A percentile compares a stretch with the other conserved stretches of the same genome.
Conservation (phyloP, 108 stramenopile genomes). For the Aurantiochytrium sp. region DNA sequence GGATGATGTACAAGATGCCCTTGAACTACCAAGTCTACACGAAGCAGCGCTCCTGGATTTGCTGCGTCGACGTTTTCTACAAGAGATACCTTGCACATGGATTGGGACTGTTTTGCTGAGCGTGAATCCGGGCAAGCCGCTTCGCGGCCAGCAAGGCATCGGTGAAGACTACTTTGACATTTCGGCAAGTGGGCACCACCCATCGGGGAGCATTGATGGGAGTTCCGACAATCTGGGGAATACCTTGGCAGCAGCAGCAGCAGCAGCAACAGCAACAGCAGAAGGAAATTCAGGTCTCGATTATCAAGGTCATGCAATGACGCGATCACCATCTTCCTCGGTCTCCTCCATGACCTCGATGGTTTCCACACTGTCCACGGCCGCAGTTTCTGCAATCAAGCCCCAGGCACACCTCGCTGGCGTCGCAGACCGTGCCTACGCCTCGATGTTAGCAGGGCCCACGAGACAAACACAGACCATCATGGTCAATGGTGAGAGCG, state of each 20-base stretch:
- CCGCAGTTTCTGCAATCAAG: too few species aligned
- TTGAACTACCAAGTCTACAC: not conserved
- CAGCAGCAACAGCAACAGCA: too few species aligned
- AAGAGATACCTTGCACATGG: not conserved
- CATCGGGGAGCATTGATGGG: too few species aligned
- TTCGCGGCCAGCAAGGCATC: not conserved
- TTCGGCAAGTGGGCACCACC: not conserved
- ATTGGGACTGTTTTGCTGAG: not conserved
- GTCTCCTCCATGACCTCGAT: too few species aligned
- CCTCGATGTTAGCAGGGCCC: constrained; percentile 67
- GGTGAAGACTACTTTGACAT: not conserved
- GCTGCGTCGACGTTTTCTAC: not conserved
- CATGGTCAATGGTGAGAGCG: constrained; percentile 82
- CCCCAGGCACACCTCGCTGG: constrained; percentile 69
- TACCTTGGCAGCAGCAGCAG: too few species aligned
- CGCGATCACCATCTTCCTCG: too few species aligned
- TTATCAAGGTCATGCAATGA: too few species aligned
- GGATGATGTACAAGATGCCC: not conserved
- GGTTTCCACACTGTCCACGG: too few species aligned
- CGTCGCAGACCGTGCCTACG: constrained; percentile 76
- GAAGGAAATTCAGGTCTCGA: too few species aligned
- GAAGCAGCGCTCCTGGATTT: not conserved
- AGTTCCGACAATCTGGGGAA: too few species aligned
- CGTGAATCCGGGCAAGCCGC: not conserved
- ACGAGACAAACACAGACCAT: constrained; percentile 68